Base-by-base conservation (phyloP, 768 basidiomycete genomes). In the Brasilioporus rufonigricans region DNA sequence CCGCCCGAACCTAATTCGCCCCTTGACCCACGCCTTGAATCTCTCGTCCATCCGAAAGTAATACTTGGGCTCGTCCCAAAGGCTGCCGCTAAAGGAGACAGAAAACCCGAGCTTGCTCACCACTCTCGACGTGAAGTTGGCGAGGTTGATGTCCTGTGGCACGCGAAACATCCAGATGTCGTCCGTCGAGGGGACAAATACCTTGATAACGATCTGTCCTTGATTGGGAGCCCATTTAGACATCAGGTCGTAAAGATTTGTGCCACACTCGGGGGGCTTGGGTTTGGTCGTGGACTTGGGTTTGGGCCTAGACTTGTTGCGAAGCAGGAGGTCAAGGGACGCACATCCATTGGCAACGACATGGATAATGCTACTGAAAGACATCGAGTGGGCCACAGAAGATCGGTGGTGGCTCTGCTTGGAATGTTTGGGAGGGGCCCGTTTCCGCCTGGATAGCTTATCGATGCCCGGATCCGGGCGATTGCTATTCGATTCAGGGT, bases 151-250 rank as follows among this genome's bases (percentile, higher is more conserved):
- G 50, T 65, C 58, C 44, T 65, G 65, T 19, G 74, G 65, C 21
- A 74, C 72, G 39, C 66, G 67, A 44, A 76, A 55, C 58, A 62
- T 71, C 75, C 75, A 76, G 50, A 74, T 66, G 54, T 76, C 75
- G 54, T 75, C 70, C 33, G 69, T 74, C 35, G 66, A 63, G 33
- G 73, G 73, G 10, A 75, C 73, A 41, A 71, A 69, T 13, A 76
- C 72, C 59, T 76, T 76, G 64, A 76, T 61, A 51, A 73, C 36
- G 47, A 76, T 76, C 58, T 60, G 62, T 5, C 71, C 73, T 26
- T 69, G 58, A 29, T 61, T 61, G 29, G 75, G 65, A 21, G 65
- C 64, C 74, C 74, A 76, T 46, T 59, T 63, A 5, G 50, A 44
- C 13, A 23, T 52, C 27, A 46, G 24, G 16, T 58, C 50, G 27